A percentile compares a stretch with the other conserved stretches of the same genome.
Conservation (phyloP, 345 rosid species). For the Cardiospermum halicacabum region DNA sequence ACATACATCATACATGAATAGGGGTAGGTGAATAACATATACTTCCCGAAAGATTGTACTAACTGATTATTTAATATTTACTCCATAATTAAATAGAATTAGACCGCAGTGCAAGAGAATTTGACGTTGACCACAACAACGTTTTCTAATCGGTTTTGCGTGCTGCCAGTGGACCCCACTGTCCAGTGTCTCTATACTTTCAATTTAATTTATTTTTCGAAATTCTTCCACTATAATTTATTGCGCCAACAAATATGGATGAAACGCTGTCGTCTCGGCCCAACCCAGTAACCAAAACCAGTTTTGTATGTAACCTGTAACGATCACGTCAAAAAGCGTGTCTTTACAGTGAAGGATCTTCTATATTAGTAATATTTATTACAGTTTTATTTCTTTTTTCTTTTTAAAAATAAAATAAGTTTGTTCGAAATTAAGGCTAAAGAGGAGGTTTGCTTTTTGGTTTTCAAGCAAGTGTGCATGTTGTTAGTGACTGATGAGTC, state of each 20-base stretch:
- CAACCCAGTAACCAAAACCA: not conserved
- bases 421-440: not conserved
- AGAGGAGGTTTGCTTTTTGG: not conserved
- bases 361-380: not conserved
- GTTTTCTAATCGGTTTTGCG: no score
- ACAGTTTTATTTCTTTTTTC: not conserved
- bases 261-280: constrained; percentile 7
- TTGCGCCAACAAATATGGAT: not conserved
- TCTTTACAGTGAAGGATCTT: not conserved
- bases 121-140: no score
- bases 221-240: constrained; percentile 2
- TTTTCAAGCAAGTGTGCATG: not conserved
- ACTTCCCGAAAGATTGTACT: no score
- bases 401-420: not conserved
- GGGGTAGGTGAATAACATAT: no score
- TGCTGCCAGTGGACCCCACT: not conserved
- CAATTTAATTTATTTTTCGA: not conserved
- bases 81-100: no score
- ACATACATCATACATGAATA: no score
- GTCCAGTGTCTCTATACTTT: not conserved
- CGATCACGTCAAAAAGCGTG: not conserved
- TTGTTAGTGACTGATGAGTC: not conserved
- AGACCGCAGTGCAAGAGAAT: no score
- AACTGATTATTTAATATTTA: no score
- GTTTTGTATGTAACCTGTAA: not conserved